A percentile compares a stretch with the other conserved stretches of the same genome.
Conservation (phyloP, 805 yeast species). For the Candida montana region DNA sequence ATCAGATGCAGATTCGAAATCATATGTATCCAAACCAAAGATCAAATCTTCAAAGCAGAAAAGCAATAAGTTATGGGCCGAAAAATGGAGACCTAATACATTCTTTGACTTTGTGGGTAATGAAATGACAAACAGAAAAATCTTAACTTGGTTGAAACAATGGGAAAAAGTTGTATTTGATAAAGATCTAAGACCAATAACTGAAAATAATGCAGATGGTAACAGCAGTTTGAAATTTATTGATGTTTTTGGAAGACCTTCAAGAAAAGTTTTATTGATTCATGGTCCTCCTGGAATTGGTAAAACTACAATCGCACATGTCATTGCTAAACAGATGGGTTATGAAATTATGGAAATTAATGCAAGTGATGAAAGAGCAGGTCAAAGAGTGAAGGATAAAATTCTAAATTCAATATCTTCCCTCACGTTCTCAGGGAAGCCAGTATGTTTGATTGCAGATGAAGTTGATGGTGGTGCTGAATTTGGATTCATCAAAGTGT, state of each 20-base stretch:
- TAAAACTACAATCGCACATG: constrained; percentile 80
- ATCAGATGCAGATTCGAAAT: background rate
- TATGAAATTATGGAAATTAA: constrained; percentile 79
- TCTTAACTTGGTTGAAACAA: constrained; percentile 58
- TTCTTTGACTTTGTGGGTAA: constrained; percentile 68
- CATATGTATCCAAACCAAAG: constrained; percentile 2
- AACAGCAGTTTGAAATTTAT: constrained; percentile 7
- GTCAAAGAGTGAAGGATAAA: constrained; percentile 48
- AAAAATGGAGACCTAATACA: constrained; percentile 61
- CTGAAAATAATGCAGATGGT: constrained; percentile 8
- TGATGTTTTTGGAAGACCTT: constrained; percentile 57
- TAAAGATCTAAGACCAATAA: constrained; percentile 31
- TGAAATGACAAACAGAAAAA: constrained; percentile 53
- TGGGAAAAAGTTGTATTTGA: constrained; percentile 61
- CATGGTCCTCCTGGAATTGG: constrained; percentile 92
- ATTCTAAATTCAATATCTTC: constrained; percentile 59
- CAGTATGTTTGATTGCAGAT: constrained; percentile 80
- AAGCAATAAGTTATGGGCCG: constrained; percentile 40
- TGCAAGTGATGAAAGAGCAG: constrained; percentile 76
- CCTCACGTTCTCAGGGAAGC: constrained; percentile 61
- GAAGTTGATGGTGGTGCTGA: constrained; percentile 84
- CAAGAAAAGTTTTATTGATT: constrained; percentile 58
- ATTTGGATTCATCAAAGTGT: constrained; percentile 50
- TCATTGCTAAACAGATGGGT: constrained; percentile 76
- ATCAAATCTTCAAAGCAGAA: background rate